Conservation (phyloP, 208 protist genomes). For the Leishmania major region DNA sequence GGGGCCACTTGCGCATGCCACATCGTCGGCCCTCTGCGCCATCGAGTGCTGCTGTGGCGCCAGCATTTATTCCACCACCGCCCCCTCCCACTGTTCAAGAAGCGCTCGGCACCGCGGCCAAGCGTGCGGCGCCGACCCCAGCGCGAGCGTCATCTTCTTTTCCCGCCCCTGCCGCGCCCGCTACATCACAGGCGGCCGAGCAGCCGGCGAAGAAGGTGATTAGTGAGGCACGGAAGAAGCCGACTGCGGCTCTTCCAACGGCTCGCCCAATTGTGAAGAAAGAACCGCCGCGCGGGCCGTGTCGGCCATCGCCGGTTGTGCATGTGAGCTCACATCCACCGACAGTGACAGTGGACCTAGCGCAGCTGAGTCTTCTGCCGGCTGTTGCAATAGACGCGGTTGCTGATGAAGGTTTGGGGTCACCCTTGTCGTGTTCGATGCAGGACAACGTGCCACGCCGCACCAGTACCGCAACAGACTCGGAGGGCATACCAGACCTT, state of each 20-base stretch:
- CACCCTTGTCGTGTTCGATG: not conserved
- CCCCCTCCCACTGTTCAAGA: not conserved
- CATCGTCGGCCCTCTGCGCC: conserved; percentile 14
- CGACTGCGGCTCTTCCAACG: not conserved
- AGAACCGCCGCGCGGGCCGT: conserved; percentile 4
- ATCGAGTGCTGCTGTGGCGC: not conserved
- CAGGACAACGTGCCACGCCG: not conserved
- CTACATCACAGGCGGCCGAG: not conserved
- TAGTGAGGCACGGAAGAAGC: not conserved
- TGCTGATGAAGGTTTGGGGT: conserved; percentile 6
- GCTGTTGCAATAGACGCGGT: not conserved
- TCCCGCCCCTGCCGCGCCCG: not conserved
- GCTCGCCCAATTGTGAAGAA: conserved; percentile 2
- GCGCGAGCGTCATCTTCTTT: not conserved
- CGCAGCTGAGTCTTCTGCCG: not conserved
- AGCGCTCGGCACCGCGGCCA: not conserved
- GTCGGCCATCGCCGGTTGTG: not conserved
- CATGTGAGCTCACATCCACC: not conserved
- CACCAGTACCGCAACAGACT: not conserved
- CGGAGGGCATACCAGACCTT: conserved; percentile 8
- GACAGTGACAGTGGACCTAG: no score
- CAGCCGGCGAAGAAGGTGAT: not conserved
- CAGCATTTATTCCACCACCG: conserved; percentile 4
- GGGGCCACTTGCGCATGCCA: conserved; percentile 24
- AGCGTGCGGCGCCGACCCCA: not conserved